Percentiles rank a stretch among this genome's conserved stretches.
Evolutionary conservation across 345 rosid genomes (phyloP).

Genomic region (Cardiospermum halicacabum): DNA sequence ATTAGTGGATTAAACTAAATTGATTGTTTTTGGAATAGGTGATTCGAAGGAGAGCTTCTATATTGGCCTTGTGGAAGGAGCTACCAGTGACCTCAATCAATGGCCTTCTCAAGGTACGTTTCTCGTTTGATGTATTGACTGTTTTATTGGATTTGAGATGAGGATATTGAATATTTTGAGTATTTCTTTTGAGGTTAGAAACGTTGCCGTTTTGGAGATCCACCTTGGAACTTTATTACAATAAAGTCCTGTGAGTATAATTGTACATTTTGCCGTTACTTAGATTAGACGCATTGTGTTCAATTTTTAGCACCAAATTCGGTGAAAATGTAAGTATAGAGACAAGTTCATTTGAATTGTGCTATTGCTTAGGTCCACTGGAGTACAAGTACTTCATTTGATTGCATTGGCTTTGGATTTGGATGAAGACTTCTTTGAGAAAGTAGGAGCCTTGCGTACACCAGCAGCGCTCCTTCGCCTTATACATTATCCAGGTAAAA

Average conservation of each 20-base stretch:
- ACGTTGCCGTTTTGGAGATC: slow-evolving; percentile 59
- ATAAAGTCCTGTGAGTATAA: slow-evolving; percentile 43
- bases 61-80: slow-evolving; percentile 53
- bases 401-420: slow-evolving; percentile 72
- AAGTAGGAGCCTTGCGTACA: slow-evolving; percentile 48
- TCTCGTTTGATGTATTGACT: neutral
- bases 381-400: slow-evolving; percentile 43
- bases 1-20: neutral
- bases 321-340: neutral
- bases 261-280: too few species aligned
- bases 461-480: slow-evolving; percentile 49
- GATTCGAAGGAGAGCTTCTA: slow-evolving; percentile 72
- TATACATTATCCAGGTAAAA: slow-evolving; percentile 67
- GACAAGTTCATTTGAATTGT: neutral
- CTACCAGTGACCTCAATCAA: slow-evolving; percentile 38
- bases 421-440: slow-evolving; percentile 59
- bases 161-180: too few species aligned
- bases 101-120: slow-evolving; percentile 74
- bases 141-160: too few species aligned
- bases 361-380: slow-evolving; percentile 42
- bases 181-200: too few species aligned
- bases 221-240: slow-evolving; percentile 53
- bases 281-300: neutral
- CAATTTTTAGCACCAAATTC: neutral
- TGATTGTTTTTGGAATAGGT: slow-evolving; percentile 31